A percentile compares a stretch with the other conserved stretches of the same genome.
phyloP scores from a whole-genome alignment of 2,329 filamentous ascomycete genomes.

The Cordyceps fumosorosea region DNA sequence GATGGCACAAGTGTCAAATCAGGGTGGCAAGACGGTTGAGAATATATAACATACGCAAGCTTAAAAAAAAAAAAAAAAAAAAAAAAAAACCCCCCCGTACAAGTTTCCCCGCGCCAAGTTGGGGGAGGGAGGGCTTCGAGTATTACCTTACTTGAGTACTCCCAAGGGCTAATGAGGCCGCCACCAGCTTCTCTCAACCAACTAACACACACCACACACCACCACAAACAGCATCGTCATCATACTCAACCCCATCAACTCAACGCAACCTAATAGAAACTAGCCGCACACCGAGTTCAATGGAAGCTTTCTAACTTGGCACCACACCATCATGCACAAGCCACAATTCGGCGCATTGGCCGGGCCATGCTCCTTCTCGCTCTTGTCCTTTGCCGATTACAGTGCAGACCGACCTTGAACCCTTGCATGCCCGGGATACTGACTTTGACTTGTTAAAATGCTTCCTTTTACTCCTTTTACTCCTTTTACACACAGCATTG shows the following conservation, averaged over 20 bases:
- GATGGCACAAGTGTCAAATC: not conserved
- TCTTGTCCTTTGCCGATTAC: not conserved
- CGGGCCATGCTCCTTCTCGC: not conserved
- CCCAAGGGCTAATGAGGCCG: too few relatives aligned
- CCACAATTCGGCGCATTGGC: conserved; percentile 4
- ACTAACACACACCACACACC: not conserved
- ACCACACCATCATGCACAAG: not conserved
- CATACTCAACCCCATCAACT: not conserved
- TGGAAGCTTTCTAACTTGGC: not conserved
- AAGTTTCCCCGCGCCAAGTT: not conserved
- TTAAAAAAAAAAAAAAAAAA: not conserved
- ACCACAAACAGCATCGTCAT: not conserved
- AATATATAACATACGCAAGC: not conserved
- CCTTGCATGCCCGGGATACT: not conserved
- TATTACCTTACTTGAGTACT: not conserved
- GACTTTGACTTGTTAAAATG: not conserved
- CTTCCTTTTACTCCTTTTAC: too few relatives aligned
- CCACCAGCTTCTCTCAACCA: too few relatives aligned
- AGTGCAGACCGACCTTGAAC: not conserved
- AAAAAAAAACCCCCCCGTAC: not conserved
- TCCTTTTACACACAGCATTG: not conserved
- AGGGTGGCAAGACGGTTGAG: too few relatives aligned
- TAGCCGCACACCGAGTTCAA: not conserved
- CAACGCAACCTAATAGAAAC: not conserved
- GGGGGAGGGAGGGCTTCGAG: not conserved